These are phyloP conservation scores for Penicillium soppii DNA, from an alignment of 495 filamentous ascomycete genomes.

Conservation along the genomic window DNA sequence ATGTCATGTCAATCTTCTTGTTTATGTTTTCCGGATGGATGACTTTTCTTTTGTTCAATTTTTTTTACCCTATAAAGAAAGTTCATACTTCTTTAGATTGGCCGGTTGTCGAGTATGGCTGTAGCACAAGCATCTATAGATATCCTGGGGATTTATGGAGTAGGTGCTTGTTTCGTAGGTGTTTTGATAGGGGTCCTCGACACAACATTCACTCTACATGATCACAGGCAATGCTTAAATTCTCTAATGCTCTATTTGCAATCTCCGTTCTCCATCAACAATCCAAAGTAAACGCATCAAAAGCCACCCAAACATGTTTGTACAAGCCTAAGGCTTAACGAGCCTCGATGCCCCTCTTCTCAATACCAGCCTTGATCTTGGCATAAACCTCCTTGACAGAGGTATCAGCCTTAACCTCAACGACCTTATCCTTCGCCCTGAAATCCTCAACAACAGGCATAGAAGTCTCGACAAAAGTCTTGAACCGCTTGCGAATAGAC, in stretches of 20 bases:
- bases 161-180: too few species aligned
- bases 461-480: constrained; percentile 87
- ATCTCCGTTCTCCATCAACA: background rate
- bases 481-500: constrained; percentile 93
- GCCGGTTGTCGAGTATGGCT: background rate
- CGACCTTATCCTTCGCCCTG: constrained; percentile 72
- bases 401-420: constrained; percentile 68
- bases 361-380: constrained; percentile 57
- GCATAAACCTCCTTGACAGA: constrained; percentile 73
- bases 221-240: background rate
- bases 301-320: background rate
- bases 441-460: constrained; percentile 95
- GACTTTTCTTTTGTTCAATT: constrained; percentile 15
- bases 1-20: constrained; percentile 33
- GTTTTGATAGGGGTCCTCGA: too few species aligned
- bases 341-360: constrained; percentile 42
- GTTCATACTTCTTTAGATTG: constrained; percentile 21
- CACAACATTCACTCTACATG: too few species aligned
- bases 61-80: constrained; percentile 21
- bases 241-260: constrained; percentile 8
- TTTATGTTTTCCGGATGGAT: constrained; percentile 28
- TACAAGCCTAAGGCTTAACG: constrained; percentile 16
- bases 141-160: too few species aligned
- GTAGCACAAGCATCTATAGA: too few species aligned
- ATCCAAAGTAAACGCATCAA: background rate